Evolutionary conservation across 2,329 filamentous ascomycete genomes (phyloP).

Genomic region (Ophiostoma sp.): DNA sequence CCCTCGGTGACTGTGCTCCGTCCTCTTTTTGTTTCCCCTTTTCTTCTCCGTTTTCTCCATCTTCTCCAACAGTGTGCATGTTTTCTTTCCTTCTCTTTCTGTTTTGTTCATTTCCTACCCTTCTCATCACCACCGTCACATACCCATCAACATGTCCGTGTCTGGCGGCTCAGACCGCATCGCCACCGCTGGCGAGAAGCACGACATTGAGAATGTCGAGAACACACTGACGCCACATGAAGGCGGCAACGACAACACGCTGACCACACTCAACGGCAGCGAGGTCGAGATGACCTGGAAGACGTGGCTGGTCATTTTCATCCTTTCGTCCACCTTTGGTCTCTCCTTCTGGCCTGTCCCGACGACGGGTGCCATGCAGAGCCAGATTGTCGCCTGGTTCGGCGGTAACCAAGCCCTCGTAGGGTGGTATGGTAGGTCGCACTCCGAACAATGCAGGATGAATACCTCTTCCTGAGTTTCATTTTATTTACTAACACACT

Average conservation of each 20-base stretch:
- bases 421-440: conserved; percentile 8
- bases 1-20: not conserved
- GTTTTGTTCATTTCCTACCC: not conserved
- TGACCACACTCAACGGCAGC: conserved; percentile 17
- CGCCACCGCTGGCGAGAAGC: conserved; percentile 8
- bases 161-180: conserved; percentile 11
- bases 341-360: conserved; percentile 22
- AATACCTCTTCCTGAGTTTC: too few relatives aligned
- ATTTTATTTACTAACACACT: not conserved
- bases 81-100: not conserved
- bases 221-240: not conserved
- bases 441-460: not conserved
- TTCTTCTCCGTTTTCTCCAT: not conserved
- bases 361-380: conserved; percentile 18
- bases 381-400: conserved; percentile 14
- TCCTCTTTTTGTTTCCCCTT: not conserved
- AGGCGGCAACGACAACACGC: not conserved
- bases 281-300: conserved; percentile 17
- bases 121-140: not conserved
- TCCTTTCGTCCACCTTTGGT: conserved; percentile 21
- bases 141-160: not conserved
- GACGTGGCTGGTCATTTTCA: conserved; percentile 12
- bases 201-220: conserved; percentile 18
- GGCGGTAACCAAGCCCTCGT: conserved; percentile 14
- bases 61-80: not conserved